Percentiles rank a stretch among this genome's conserved stretches.
phyloP scores from a whole-genome alignment of 345 rosid species.

The Psidium friedrichsthalianum region DNA sequence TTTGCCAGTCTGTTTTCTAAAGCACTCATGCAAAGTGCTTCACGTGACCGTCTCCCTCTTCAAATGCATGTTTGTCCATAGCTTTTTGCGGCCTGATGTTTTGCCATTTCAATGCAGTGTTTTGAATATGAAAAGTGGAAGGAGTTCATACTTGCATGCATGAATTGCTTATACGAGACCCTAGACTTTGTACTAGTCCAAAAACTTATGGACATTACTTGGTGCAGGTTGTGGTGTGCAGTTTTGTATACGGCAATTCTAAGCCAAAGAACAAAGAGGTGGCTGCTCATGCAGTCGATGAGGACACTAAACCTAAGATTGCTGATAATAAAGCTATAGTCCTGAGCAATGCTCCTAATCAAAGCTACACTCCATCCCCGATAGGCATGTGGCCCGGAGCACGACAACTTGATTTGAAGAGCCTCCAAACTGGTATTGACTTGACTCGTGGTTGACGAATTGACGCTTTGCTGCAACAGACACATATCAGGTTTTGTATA shows the following conservation, averaged over 20 bases:
- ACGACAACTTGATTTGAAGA: constrained; percentile 57
- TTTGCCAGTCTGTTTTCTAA: not conserved
- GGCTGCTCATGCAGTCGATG: constrained; percentile 28
- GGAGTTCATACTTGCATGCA: not conserved
- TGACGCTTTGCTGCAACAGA: constrained; percentile 32
- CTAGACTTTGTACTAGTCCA: not conserved
- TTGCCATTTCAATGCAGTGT: not conserved
- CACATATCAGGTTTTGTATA: constrained; percentile 52
- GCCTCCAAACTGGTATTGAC: constrained; percentile 76
- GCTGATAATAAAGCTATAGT: constrained; percentile 17
- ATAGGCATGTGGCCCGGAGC: constrained; percentile 54
- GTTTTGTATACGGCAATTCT: constrained; percentile 63
- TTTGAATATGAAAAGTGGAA: not conserved
- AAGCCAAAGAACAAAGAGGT: constrained; percentile 45
- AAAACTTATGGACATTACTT: not conserved
- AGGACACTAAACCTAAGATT: constrained; percentile 16
- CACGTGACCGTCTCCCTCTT: not conserved
- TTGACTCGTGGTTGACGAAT: constrained; percentile 66
- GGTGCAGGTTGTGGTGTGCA: constrained; percentile 83
- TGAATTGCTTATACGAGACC: not conserved
- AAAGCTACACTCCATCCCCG: constrained; percentile 32
- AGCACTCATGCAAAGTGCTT: not conserved
- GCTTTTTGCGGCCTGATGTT: not conserved
- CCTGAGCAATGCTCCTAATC: constrained; percentile 25
- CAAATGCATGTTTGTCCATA: not conserved